Evolutionary conservation across 352 stramenopile species (phyloP).

Genomic region (Globisporangium emineosum): DNA sequence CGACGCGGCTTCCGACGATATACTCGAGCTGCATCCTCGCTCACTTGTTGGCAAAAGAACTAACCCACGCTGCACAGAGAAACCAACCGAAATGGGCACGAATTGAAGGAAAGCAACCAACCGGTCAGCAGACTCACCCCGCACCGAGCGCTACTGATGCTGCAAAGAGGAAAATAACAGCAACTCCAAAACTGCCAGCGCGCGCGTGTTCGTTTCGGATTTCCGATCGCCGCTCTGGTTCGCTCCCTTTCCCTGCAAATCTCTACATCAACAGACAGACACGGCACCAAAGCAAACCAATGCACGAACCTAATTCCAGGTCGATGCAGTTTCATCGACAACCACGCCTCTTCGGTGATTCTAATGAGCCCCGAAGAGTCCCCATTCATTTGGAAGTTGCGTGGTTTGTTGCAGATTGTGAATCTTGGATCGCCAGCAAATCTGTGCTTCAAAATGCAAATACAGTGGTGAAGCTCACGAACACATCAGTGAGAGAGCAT

Average conservation of each 20-base stretch:
- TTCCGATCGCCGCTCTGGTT: background rate
- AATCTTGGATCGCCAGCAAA: background rate
- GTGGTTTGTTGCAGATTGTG: background rate
- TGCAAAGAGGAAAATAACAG: background rate
- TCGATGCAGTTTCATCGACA: no score
- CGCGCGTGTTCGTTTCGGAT: background rate
- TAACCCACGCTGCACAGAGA: background rate
- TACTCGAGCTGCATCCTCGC: conserved; percentile 20
- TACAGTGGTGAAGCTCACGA: background rate
- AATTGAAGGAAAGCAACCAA: background rate
- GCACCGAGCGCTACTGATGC: background rate
- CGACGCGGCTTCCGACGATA: conserved; percentile 55
- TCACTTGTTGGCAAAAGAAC: background rate
- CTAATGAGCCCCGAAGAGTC: background rate
- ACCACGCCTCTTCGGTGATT: background rate
- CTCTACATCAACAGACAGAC: background rate
- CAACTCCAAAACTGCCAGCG: background rate
- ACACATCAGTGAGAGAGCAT: background rate
- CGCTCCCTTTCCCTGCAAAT: background rate
- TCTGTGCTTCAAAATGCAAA: background rate
- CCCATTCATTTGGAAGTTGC: background rate
- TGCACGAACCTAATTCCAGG: background rate
- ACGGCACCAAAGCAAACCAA: background rate
- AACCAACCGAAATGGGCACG: background rate
- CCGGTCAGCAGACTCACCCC: background rate